These are phyloP conservation scores for Tirmania nivea DNA, from an alignment of 495 filamentous ascomycete genomes.

Conservation along the genomic window DNA sequence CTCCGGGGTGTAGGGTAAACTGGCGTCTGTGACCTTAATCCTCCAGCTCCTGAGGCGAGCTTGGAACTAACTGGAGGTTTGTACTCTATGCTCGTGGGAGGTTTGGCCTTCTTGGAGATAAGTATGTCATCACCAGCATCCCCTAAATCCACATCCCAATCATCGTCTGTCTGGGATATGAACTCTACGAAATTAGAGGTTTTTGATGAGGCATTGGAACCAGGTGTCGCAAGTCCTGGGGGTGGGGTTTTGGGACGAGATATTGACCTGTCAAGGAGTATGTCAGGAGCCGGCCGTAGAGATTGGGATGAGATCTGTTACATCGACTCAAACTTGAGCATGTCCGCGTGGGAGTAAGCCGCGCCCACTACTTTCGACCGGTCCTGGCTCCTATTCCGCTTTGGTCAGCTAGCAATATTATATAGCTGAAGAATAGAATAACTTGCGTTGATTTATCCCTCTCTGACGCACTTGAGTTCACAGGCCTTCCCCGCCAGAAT, in stretches of 20 bases:
- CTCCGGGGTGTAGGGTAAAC: constrained; percentile 73
- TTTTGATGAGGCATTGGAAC: constrained; percentile 15
- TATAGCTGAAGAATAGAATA: not conserved
- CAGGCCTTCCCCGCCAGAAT: constrained; percentile 58
- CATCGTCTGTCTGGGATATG: constrained; percentile 48
- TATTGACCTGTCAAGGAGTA: constrained; percentile 29
- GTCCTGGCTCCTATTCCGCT: constrained; percentile 32
- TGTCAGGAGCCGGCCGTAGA: constrained; percentile 23
- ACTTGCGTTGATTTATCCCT: not conserved
- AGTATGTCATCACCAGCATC: constrained; percentile 21
- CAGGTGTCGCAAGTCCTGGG: constrained; percentile 6
- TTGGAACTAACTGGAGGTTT: constrained; percentile 13
- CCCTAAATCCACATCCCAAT: constrained; percentile 45
- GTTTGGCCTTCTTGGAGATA: constrained; percentile 8
- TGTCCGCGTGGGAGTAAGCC: constrained; percentile 88
- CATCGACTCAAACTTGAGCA: constrained; percentile 65
- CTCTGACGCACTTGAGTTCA: constrained; percentile 20
- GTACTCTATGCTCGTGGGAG: constrained; percentile 19
- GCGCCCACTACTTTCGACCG: constrained; percentile 72
- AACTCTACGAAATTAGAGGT: constrained; percentile 48
- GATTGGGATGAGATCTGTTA: constrained; percentile 17
- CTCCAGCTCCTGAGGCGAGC: constrained; percentile 1
- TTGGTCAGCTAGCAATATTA: not conserved
- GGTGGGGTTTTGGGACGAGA: constrained; percentile 31
- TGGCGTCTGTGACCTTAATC: constrained; percentile 27